phyloP scores from a whole-genome alignment of 2,329 filamentous ascomycete species.

The Emmonsia crescens region DNA sequence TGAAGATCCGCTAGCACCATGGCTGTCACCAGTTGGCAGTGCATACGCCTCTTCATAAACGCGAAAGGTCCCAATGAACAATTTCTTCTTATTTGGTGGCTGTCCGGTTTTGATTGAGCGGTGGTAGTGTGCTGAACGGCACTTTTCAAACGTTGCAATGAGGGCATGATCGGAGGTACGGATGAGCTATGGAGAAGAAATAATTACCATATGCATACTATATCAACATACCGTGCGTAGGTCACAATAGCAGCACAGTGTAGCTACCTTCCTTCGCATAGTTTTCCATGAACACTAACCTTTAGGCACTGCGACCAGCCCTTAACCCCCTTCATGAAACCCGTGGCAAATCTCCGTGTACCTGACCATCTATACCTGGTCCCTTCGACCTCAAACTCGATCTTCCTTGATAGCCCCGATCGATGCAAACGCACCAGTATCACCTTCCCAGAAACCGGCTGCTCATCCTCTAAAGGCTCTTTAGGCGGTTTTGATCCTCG shows the following conservation, averaged over 20 bases:
- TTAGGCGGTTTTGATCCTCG: not conserved
- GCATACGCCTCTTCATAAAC: not conserved
- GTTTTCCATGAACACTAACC: not conserved
- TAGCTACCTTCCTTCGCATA: too few relatives aligned
- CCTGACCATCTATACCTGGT: not conserved
- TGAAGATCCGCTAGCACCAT: not conserved
- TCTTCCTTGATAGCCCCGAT: not conserved
- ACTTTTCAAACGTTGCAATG: slow-evolving; percentile 3
- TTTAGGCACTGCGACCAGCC: slow-evolving; percentile 3
- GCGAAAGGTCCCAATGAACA: not conserved
- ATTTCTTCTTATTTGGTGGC: slow-evolving; percentile 4
- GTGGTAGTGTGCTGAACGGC: not conserved
- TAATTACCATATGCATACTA: not conserved
- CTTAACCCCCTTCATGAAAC: slow-evolving; percentile 3
- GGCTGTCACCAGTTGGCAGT: not conserved
- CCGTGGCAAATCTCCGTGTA: not conserved
- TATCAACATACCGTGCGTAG: not conserved
- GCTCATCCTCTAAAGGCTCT: slow-evolving; percentile 1
- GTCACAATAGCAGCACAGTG: not conserved
- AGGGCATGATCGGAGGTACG: slow-evolving; percentile 1
- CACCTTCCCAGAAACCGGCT: not conserved
- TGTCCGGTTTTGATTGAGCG: slow-evolving; percentile 4
- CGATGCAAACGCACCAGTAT: not conserved
- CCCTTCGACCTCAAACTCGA: slow-evolving; percentile 1
- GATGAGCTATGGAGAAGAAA: not conserved